Conservation (phyloP, 495 filamentous ascomycete genomes). For the Annulohypoxylon nitens region DNA sequence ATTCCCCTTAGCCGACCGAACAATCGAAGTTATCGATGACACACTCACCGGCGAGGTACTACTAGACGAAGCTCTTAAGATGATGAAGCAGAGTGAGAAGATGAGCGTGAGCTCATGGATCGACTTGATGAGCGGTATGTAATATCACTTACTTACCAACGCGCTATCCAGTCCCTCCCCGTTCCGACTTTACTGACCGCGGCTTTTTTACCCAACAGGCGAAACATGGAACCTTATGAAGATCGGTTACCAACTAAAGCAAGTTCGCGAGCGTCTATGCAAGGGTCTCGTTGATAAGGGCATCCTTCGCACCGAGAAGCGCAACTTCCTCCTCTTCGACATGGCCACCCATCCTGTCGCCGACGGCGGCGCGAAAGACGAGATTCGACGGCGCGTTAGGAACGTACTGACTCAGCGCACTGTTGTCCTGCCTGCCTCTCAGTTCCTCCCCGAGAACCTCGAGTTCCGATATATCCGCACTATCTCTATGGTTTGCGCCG, state of each 20-base stretch:
- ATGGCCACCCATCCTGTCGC: constrained; percentile 99
- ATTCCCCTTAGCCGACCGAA: constrained; percentile 90
- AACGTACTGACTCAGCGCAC: constrained; percentile 94
- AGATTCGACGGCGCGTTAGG: constrained; percentile 91
- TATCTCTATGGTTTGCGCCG: constrained; percentile 95
- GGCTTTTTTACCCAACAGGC: constrained; percentile 65
- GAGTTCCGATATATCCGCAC: constrained; percentile 94
- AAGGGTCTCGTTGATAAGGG: constrained; percentile 99
- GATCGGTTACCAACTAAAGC: constrained; percentile 99
- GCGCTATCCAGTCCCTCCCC: constrained; percentile 6
- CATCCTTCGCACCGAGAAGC: constrained; percentile 97
- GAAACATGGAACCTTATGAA: constrained; percentile 99
- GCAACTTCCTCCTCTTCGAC: constrained; percentile 98
- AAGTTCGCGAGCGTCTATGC: constrained; percentile 95
- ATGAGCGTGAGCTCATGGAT: constrained; percentile 99
- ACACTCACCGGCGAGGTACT: constrained; percentile 97
- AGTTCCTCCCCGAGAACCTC: constrained; percentile 92
- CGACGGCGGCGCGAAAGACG: constrained; percentile 96
- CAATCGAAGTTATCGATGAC: constrained; percentile 97
- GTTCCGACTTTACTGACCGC: constrained; percentile 40
- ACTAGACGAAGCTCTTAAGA: constrained; percentile 97
- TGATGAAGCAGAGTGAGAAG: constrained; percentile 99
- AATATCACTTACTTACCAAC: not conserved
- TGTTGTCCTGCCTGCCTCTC: constrained; percentile 83
- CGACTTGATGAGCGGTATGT: constrained; percentile 94